Conservation (phyloP, 257 asterid genomes). For the Nicotiana obtusifolia region DNA sequence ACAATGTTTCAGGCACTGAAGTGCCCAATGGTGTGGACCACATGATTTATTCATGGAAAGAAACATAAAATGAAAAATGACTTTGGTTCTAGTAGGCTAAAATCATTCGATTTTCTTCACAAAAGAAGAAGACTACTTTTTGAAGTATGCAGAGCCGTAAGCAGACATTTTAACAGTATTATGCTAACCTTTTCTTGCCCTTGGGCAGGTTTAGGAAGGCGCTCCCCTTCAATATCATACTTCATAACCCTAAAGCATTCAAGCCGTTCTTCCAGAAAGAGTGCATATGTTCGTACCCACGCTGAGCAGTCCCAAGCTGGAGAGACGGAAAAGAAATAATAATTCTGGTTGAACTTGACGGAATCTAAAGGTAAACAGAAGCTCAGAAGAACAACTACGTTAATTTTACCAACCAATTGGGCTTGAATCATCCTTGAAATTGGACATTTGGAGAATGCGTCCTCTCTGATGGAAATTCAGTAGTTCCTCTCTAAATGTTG, state of each 20-base stretch:
- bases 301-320: constrained; percentile 98
- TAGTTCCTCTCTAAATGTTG: constrained; percentile 78
- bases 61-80: neutral
- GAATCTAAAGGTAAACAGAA: constrained; percentile 1
- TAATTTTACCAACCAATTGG: constrained; percentile 49
- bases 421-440: constrained; percentile 93
- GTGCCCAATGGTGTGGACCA: neutral
- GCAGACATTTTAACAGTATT: neutral
- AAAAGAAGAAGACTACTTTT: neutral
- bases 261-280: constrained; percentile 85
- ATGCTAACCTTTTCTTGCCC: constrained; percentile 75
- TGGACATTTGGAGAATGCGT: constrained; percentile 78
- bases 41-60: neutral
- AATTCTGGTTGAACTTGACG: neutral
- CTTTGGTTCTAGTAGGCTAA: neutral
- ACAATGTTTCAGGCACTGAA: neutral
- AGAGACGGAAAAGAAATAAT: neutral
- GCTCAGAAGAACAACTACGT: neutral
- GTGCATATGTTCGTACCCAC: constrained; percentile 88
- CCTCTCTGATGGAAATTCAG: constrained; percentile 78
- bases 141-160: neutral
- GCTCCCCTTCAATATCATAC: constrained; percentile 94
- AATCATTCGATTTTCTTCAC: neutral
- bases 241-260: constrained; percentile 78
- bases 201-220: constrained; percentile 73